phyloP scores from a whole-genome alignment of 805 yeast species.

The Lachancea meyersii region DNA sequence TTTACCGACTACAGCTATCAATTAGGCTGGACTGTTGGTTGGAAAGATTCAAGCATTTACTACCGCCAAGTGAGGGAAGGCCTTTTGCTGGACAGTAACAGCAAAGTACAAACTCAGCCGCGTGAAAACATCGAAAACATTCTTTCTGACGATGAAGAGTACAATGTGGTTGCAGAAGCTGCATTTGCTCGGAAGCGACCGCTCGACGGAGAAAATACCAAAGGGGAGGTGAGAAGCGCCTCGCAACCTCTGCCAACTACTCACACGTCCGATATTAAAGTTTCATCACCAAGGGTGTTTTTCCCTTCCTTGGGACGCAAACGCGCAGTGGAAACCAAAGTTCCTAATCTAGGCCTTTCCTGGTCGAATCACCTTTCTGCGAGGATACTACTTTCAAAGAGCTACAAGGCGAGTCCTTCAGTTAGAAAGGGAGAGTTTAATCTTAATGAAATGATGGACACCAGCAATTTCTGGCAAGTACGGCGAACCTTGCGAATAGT shows the following conservation, averaged over 20 bases:
- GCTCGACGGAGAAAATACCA: not conserved
- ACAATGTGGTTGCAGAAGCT: slow-evolving; percentile 13
- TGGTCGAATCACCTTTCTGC: slow-evolving; percentile 50
- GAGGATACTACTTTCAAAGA: slow-evolving; percentile 42
- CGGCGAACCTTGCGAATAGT: slow-evolving; percentile 37
- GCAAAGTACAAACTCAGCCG: not conserved
- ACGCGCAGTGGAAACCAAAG: slow-evolving; percentile 30
- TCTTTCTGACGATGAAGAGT: slow-evolving; percentile 30
- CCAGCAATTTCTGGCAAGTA: slow-evolving; percentile 29
- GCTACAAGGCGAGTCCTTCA: slow-evolving; percentile 36
- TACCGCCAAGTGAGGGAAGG: slow-evolving; percentile 22
- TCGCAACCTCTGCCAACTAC: not conserved
- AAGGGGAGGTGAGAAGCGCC: not conserved
- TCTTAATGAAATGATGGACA: slow-evolving; percentile 30
- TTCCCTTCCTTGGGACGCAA: slow-evolving; percentile 18
- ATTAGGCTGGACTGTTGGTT: slow-evolving; percentile 66
- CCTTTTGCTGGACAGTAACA: slow-evolving; percentile 1
- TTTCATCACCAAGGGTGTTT: not conserved
- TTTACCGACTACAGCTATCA: slow-evolving; percentile 52
- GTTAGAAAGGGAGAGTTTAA: slow-evolving; percentile 27
- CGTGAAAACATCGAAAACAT: slow-evolving; percentile 11
- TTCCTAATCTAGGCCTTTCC: slow-evolving; percentile 50
- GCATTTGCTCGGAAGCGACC: slow-evolving; percentile 4
- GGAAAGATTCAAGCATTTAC: slow-evolving; percentile 46
- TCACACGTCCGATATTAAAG: not conserved